phyloP scores from a whole-genome alignment of 208 protist species.

The Wallacemonas rigidus region DNA sequence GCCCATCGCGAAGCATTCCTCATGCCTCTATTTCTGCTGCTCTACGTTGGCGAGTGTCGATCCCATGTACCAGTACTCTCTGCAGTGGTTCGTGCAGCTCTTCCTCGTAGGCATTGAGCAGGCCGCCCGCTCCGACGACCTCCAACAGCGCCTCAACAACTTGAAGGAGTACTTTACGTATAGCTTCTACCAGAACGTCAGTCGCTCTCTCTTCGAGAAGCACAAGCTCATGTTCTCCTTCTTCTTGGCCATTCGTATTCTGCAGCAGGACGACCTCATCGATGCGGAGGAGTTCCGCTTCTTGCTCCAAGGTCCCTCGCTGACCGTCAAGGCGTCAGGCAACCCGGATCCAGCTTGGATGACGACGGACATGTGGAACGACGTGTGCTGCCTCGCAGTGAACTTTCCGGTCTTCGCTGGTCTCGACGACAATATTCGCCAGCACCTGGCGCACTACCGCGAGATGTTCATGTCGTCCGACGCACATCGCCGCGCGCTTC shows the following conservation, averaged over 20 bases:
- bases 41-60: conserved; percentile 94
- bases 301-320: conserved; percentile 88
- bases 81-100: conserved; percentile 97
- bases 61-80: conserved; percentile 98
- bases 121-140: conserved; percentile 75
- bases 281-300: conserved; percentile 91
- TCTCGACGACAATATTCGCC: conserved; percentile 78
- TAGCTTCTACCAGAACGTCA: conserved; percentile 96
- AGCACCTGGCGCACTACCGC: conserved; percentile 74
- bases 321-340: conserved; percentile 61
- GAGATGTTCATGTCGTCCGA: conserved; percentile 92
- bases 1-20: conserved; percentile 93
- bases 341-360: conserved; percentile 94
- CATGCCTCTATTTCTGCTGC: conserved; percentile 98
- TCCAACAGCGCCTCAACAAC: conserved; percentile 84
- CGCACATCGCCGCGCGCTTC: conserved; percentile 85
- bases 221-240: conserved; percentile 97
- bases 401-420: conserved; percentile 89
- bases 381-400: conserved; percentile 88
- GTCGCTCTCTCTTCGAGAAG: conserved; percentile 94
- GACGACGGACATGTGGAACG: conserved; percentile 92
- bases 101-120: conserved; percentile 93
- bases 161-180: conserved; percentile 96
- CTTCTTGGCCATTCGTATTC: conserved; percentile 91
- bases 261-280: conserved; percentile 66